Base-by-base conservation (phyloP, 2,329 filamentous ascomycete species). In the Aureobasidium sp. region DNA sequence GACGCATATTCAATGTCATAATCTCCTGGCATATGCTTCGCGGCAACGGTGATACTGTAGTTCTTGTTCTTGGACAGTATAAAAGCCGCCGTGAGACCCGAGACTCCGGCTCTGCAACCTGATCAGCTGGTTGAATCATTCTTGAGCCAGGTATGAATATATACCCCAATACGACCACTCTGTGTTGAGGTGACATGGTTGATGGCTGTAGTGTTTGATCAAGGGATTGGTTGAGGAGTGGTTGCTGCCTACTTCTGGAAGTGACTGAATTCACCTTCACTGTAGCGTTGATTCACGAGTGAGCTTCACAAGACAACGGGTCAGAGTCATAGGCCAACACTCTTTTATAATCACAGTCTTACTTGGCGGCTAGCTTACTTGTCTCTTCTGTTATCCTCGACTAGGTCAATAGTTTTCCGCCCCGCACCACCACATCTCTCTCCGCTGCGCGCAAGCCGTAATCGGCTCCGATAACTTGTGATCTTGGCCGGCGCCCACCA, bases 11-110 rank as follows among this genome's bases (percentile, higher is more conserved):
- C 88, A 67, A 92, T 87, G 66, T 93, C 89, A 74, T 93, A 94
- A 76, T 97, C 92, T 39, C 92, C 92, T 0, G 92, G 92, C 88
- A 96, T 94, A 72, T 96, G 89, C 70, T 93, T 95, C 5, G 90
- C 88, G 36, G 91, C 78, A 39, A 95, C 79, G 0, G 89, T 91
- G 65, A 95, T 75, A 29, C 78, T 77, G 66, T 86, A 81, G 11
- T 74, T 69, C 5, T 76, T 73, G 67, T 85, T 79, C 63, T 79
- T 78, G 13, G 85, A 85, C 15, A 88, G 75, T 16, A 84, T 74
- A 29, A 86, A 76, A 37, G 86, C 86, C 2, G 84, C 86, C 2
- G 86, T 88, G 57, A 89, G 78, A 29, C 85, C 86, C 34, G 83
- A 79, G 7, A 89, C 85, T 50, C 86, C 86, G 57, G 86, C 86